phyloP scores from a whole-genome alignment of 2,329 filamentous ascomycete genomes.

The Fusarium avenaceum region DNA sequence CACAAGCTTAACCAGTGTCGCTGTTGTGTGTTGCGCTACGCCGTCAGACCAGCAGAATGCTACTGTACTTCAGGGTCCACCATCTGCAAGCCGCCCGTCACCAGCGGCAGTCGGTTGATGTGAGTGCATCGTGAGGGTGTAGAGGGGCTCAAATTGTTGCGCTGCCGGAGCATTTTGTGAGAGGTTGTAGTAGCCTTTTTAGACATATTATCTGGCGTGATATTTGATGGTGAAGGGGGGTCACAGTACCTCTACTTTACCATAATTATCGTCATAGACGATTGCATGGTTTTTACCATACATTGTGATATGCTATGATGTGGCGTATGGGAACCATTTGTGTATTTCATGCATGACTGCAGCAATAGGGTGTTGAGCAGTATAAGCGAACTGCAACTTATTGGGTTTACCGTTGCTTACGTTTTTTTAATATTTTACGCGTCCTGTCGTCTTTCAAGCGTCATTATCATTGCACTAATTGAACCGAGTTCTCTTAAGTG shows the following conservation, averaged over 20 bases:
- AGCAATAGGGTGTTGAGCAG: neutral
- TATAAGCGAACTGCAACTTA: neutral
- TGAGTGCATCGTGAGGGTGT: conserved; percentile 24
- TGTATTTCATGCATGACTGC: neutral
- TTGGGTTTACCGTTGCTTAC: neutral
- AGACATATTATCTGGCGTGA: neutral
- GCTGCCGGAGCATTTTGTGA: conserved; percentile 4
- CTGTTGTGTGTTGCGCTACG: conserved; percentile 21
- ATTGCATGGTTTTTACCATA: neutral
- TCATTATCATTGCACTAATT: conserved; percentile 5
- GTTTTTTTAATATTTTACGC: conserved; percentile 4
- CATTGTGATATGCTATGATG: neutral
- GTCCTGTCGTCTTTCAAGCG: conserved; percentile 26
- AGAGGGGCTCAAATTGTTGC: conserved; percentile 7
- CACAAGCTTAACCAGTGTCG: conserved; percentile 27
- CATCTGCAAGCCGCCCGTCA: conserved; percentile 42
- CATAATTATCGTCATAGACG: neutral
- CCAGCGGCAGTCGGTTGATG: conserved; percentile 26
- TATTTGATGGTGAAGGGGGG: neutral
- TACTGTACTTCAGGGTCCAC: conserved; percentile 34
- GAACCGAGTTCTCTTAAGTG: conserved; percentile 24
- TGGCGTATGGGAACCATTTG: neutral
- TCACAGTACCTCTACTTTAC: neutral
- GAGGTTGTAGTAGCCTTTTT: neutral
- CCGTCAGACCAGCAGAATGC: conserved; percentile 24